phyloP scores from a whole-genome alignment of 495 filamentous ascomycete species.

The Xylaria nigripes region DNA sequence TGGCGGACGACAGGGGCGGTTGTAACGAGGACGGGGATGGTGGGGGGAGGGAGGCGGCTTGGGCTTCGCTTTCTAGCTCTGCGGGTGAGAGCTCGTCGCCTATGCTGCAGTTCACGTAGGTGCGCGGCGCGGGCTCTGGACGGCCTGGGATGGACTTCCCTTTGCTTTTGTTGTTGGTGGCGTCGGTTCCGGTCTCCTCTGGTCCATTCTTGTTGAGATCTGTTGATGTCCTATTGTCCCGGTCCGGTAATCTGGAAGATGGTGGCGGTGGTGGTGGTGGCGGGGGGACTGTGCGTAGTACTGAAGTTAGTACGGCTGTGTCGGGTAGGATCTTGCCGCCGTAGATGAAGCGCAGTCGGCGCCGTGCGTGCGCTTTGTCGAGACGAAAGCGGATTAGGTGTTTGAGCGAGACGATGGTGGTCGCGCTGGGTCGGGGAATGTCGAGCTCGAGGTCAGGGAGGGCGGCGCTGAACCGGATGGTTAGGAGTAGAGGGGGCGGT shows the following conservation, averaged over 20 bases:
- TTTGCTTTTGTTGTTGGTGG: conserved; percentile 27
- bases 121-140: conserved; percentile 29
- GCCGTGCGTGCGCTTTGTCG: conserved; percentile 47
- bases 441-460: conserved; percentile 76
- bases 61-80: conserved; percentile 64
- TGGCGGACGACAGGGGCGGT: neutral
- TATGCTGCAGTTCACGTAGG: conserved; percentile 89
- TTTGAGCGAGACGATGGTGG: conserved; percentile 68
- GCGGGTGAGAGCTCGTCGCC: conserved; percentile 58
- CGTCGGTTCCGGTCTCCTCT: conserved; percentile 27
- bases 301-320: conserved; percentile 50
- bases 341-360: conserved; percentile 79
- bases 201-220: neutral
- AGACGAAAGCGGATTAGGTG: conserved; percentile 71
- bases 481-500: conserved; percentile 54
- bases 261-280: conserved; percentile 40
- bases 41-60: conserved; percentile 28
- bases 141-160: conserved; percentile 41
- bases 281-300: conserved; percentile 56
- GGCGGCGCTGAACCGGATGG: conserved; percentile 79
- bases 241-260: neutral
- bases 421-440: conserved; percentile 55
- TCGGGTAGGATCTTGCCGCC: conserved; percentile 76
- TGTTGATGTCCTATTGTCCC: neutral
- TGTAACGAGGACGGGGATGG: conserved; percentile 13